Conservation (phyloP, 2,329 filamentous ascomycete species). For the Sporothrix euskadiensis region DNA sequence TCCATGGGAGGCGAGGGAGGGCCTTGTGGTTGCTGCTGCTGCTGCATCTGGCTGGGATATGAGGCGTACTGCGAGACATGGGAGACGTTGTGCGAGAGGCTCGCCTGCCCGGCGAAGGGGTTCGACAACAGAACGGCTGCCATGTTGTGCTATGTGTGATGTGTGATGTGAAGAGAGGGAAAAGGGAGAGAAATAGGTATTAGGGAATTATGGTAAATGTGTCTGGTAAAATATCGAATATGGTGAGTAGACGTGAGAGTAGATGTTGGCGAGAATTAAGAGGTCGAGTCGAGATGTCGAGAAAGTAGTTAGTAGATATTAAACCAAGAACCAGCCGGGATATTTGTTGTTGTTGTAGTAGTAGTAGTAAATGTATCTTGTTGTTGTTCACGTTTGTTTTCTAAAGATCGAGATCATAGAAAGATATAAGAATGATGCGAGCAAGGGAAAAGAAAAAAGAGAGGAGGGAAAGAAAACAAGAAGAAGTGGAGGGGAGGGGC, state of each 20-base stretch:
- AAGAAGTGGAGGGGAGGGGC: slow-evolving; percentile 38
- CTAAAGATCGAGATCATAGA: slow-evolving; percentile 19
- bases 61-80: slow-evolving; percentile 32
- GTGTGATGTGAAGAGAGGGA: neutral
- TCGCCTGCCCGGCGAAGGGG: slow-evolving; percentile 44
- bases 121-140: slow-evolving; percentile 47
- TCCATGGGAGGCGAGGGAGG: slow-evolving; percentile 76
- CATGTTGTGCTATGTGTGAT: slow-evolving; percentile 40
- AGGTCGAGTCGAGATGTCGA: slow-evolving; percentile 6
- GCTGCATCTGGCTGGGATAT: slow-evolving; percentile 26
- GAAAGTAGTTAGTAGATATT: slow-evolving; percentile 19
- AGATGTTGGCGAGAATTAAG: neutral
- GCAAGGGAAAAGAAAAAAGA: neutral
- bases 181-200: neutral
- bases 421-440: slow-evolving; percentile 14
- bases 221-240: neutral
- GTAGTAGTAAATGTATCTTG: slow-evolving; percentile 35
- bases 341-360: slow-evolving; percentile 34
- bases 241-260: neutral
- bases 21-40: slow-evolving; percentile 28
- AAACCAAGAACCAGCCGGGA: slow-evolving; percentile 42
- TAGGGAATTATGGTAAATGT: slow-evolving; percentile 5
- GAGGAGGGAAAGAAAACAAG: slow-evolving; percentile 3
- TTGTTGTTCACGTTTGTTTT: slow-evolving; percentile 27
- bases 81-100: slow-evolving; percentile 18